Percentiles rank a stretch among this genome's conserved stretches.
These are phyloP conservation scores for Penicillium sp. DNA, from an alignment of 2,329 filamentous ascomycete genomes.

Conservation along the genomic window DNA sequence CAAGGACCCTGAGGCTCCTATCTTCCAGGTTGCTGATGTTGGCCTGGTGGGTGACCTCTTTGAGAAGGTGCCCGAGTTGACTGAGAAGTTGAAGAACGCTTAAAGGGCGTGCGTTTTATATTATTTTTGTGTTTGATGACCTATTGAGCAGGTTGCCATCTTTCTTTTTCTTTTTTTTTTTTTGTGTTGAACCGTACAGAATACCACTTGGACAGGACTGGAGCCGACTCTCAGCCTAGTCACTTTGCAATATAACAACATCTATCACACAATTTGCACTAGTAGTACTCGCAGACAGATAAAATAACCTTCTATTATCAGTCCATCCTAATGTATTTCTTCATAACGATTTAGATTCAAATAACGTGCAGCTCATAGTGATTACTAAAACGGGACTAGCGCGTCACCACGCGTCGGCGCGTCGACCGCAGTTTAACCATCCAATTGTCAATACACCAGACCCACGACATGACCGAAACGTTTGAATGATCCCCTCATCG, in stretches of 20 bases:
- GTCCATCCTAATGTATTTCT: not conserved
- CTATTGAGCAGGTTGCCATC: constrained; percentile 9
- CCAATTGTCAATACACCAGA: constrained; percentile 5
- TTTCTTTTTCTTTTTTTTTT: not conserved
- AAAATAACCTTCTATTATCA: not conserved
- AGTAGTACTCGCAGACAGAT: not conserved
- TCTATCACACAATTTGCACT: not conserved
- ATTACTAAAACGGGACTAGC: constrained; percentile 25
- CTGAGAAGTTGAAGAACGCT: constrained; percentile 75
- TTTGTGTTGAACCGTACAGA: constrained; percentile 17
- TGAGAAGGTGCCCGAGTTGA: constrained; percentile 91
- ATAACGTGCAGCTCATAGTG: not conserved
- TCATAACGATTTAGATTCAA: too few species aligned
- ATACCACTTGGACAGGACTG: constrained; percentile 17
- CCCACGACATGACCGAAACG: constrained; percentile 16
- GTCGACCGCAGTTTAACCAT: constrained; percentile 3
- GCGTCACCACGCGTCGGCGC: constrained; percentile 26
- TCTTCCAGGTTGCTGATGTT: constrained; percentile 97
- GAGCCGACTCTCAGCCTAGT: constrained; percentile 3
- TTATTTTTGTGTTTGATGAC: constrained; percentile 16
- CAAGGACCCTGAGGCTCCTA: constrained; percentile 94
- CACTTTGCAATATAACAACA: constrained; percentile 10
- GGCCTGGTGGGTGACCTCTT: constrained; percentile 94
- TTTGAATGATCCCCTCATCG: constrained; percentile 35
- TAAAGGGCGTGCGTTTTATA: constrained; percentile 7